Evolutionary conservation across 2,329 filamentous ascomycete genomes (phyloP).

Genomic region (Alternaria ethzedia): DNA sequence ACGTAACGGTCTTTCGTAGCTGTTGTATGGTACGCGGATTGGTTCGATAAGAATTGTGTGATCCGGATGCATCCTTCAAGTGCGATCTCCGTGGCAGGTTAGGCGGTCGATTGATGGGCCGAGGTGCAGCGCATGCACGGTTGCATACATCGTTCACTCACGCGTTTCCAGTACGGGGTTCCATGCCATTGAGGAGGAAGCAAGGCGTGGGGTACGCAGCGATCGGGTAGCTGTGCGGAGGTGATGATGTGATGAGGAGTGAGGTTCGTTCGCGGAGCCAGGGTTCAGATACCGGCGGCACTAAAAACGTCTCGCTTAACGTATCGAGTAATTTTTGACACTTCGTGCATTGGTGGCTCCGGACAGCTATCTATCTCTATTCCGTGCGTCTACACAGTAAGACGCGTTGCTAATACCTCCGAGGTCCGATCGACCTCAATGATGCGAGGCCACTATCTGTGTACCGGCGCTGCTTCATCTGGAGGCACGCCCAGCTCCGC

Average conservation of each 20-base stretch:
- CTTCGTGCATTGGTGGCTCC: conserved; percentile 22
- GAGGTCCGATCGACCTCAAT: neutral
- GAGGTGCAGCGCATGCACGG: neutral
- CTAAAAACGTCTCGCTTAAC: conserved; percentile 27
- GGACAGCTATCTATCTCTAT: conserved; percentile 32
- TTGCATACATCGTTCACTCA: neutral
- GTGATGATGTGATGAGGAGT: conserved; percentile 21
- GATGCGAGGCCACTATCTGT: conserved; percentile 12
- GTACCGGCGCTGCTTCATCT: conserved; percentile 24
- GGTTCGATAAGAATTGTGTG: conserved; percentile 13
- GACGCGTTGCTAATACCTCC: conserved; percentile 21
- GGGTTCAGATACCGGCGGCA: conserved; percentile 26
- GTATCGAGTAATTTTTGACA: conserved; percentile 30
- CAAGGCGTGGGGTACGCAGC: conserved; percentile 25
- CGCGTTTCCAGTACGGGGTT: neutral
- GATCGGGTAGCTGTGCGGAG: conserved; percentile 15
- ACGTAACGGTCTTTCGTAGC: conserved; percentile 22
- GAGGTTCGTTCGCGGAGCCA: conserved; percentile 25
- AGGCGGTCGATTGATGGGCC: conserved; percentile 8
- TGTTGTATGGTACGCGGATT: conserved; percentile 2
- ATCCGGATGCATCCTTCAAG: neutral
- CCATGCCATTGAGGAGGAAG: conserved; percentile 7
- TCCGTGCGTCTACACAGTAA: conserved; percentile 23
- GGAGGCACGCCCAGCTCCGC: conserved; percentile 47
- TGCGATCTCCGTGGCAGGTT: conserved; percentile 2